Percentiles rank a stretch among this genome's conserved stretches.
phyloP scores from a whole-genome alignment of 2,329 filamentous ascomycete genomes.

The Ascochyta koolunga region DNA sequence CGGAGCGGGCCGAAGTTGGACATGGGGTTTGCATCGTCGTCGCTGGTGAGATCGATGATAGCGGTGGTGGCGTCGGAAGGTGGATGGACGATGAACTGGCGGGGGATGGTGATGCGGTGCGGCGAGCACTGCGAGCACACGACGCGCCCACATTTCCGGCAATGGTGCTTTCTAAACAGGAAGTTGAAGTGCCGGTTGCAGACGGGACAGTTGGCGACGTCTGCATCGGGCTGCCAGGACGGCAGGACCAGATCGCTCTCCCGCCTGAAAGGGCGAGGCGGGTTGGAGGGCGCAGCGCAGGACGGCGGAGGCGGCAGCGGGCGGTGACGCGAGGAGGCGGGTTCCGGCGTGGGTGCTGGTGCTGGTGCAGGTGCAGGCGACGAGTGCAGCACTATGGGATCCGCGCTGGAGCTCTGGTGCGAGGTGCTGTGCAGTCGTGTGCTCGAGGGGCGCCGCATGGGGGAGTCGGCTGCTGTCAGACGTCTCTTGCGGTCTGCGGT shows the following conservation, averaged over 20 bases:
- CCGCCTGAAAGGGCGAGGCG: conserved; percentile 20
- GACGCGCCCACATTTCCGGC: conserved; percentile 91
- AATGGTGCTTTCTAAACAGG: conserved; percentile 90
- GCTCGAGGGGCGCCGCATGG: conserved; percentile 38
- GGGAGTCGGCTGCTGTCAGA: conserved; percentile 41
- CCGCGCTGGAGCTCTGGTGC: conserved; percentile 20
- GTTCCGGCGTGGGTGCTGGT: too few relatives aligned
- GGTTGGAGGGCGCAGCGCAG: conserved; percentile 17
- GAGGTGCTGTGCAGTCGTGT: conserved; percentile 29
- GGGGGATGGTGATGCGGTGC: conserved; percentile 91
- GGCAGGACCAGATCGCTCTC: conserved; percentile 65
- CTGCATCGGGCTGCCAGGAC: conserved; percentile 85
- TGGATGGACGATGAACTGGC: conserved; percentile 88
- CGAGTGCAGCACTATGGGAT: conserved; percentile 33
- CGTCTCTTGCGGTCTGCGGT: conserved; percentile 46
- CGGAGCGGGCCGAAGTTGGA: conserved; percentile 37
- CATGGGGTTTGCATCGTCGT: conserved; percentile 40
- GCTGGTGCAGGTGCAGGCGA: conserved; percentile 17
- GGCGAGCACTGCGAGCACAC: conserved; percentile 91
- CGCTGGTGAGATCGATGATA: conserved; percentile 55
- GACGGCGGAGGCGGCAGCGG: conserved; percentile 19
- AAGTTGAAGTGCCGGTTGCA: conserved; percentile 81
- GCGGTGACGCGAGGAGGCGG: conserved; percentile 5
- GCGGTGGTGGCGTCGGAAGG: conserved; percentile 35
- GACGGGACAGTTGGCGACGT: conserved; percentile 83